Base-by-base conservation (phyloP, 352 stramenopile species). In the Chrysophaeum taylorii region DNA sequence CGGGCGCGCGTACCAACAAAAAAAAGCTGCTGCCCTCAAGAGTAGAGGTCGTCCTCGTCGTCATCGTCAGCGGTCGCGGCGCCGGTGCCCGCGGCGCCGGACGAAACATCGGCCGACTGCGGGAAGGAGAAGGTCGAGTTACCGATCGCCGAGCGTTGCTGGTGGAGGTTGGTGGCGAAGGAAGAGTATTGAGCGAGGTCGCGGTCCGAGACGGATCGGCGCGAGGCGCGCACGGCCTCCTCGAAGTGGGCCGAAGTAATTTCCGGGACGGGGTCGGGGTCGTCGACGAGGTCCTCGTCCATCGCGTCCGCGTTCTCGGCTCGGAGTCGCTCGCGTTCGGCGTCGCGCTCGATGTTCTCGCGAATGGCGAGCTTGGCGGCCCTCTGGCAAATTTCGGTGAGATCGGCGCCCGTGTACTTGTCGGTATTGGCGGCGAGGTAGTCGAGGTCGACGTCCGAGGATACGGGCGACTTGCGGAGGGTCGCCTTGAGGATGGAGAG, bases 351-450 rank as follows among this genome's bases (percentile, higher is more conserved):
- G 77, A 98, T 98, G 75, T 93, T 96, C 82, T 99, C 94, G n/a
- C 94, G 89, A 78, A 99, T 98, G 0, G 94, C 96, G 68, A 98
- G 78, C 84, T 99, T 99, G 69, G 92, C 96, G n/a, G 96, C 95
- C 39, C 91, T 89, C 82, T 99, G 95, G 75, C 96, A 99, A 74
- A 99, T 99, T 84, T 99, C 94, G 35, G 95, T 98, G 60, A 99
- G 83, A 87, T 99, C 96, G 41, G 96, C 96, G 75, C 96, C 96
- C n/a, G 92, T 98, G 78, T 98, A 98, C 81, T 98, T 98, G 79
- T 99, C 94, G 42, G 94, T 98, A 76, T 90, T 83, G 50, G 93
- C 88, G 5, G 94, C 93, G 66, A 99, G 81, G 77, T 96, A 98
- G 73, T 96, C 90, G 21, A 98, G 83, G 78, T 98, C 93, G 35